Evolutionary conservation across 768 basidiomycete genomes (phyloP).

Genomic region (Lentinula boryana): DNA sequence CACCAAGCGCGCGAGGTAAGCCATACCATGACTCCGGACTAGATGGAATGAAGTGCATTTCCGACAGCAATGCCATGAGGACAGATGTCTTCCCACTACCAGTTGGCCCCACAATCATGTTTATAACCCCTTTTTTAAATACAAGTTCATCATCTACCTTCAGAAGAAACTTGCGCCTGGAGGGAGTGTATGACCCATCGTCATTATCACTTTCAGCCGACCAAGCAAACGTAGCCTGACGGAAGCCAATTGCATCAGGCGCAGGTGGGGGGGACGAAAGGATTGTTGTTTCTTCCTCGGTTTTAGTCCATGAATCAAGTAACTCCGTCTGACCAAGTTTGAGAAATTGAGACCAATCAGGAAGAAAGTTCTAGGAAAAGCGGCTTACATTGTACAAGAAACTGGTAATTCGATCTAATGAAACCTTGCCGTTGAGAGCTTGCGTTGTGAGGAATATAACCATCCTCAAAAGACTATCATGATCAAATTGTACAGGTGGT

Average conservation of each 20-base stretch:
- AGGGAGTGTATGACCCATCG: background rate
- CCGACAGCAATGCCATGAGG: slow-evolving; percentile 21
- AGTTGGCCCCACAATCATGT: slow-evolving; percentile 37
- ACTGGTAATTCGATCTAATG: slow-evolving; percentile 1
- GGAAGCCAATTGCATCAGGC: slow-evolving; percentile 1
- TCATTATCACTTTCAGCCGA: background rate
- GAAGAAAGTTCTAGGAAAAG: background rate
- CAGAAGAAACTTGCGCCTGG: slow-evolving; percentile 31
- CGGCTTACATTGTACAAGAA: background rate
- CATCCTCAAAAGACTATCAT: background rate
- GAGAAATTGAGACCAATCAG: background rate
- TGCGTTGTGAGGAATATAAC: background rate
- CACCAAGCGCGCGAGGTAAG: slow-evolving; percentile 44
- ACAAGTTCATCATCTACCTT: slow-evolving; percentile 32
- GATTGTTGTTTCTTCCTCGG: background rate
- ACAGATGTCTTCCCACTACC: slow-evolving; percentile 36
- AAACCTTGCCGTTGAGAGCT: background rate
- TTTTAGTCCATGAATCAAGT: background rate
- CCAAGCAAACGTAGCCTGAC: slow-evolving; percentile 6
- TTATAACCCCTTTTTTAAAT: slow-evolving; percentile 34
- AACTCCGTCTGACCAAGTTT: background rate
- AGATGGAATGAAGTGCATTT: slow-evolving; percentile 38
- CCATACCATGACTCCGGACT: slow-evolving; percentile 39
- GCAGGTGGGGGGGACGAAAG: background rate
- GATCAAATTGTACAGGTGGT: background rate